phyloP scores from a whole-genome alignment of 2,329 filamentous ascomycete genomes.

The Fusarium annulatum region DNA sequence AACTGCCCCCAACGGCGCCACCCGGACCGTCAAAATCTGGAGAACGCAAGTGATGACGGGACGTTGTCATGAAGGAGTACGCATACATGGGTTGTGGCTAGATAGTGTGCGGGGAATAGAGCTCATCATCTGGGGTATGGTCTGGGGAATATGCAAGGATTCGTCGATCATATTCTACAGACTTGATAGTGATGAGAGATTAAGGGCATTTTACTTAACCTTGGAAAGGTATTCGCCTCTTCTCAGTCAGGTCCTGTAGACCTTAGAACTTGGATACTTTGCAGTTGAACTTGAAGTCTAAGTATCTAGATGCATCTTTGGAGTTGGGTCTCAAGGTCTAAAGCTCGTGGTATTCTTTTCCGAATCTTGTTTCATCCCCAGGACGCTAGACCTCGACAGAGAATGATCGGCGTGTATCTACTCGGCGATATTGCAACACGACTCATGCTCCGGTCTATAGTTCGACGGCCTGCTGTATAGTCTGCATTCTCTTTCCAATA shows the following conservation, averaged over 20 bases:
- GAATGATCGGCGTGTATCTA: background rate
- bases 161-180: background rate
- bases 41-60: background rate
- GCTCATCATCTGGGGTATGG: background rate
- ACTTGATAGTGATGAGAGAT: background rate
- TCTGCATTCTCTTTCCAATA: background rate
- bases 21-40: background rate
- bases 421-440: background rate
- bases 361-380: background rate
- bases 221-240: background rate
- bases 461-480: background rate
- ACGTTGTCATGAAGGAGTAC: background rate
- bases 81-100: background rate
- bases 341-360: background rate
- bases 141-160: background rate
- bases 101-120: background rate
- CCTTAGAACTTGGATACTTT: background rate
- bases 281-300: background rate
- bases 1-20: background rate
- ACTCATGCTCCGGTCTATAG: background rate
- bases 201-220: background rate
- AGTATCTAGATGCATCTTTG: background rate
- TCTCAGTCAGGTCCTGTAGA: background rate
- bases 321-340: background rate
- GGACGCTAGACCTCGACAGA: background rate